These are phyloP conservation scores for Magnaporthiopsis incrustans DNA, from an alignment of 2,329 filamentous ascomycete species.

Conservation along the genomic window DNA sequence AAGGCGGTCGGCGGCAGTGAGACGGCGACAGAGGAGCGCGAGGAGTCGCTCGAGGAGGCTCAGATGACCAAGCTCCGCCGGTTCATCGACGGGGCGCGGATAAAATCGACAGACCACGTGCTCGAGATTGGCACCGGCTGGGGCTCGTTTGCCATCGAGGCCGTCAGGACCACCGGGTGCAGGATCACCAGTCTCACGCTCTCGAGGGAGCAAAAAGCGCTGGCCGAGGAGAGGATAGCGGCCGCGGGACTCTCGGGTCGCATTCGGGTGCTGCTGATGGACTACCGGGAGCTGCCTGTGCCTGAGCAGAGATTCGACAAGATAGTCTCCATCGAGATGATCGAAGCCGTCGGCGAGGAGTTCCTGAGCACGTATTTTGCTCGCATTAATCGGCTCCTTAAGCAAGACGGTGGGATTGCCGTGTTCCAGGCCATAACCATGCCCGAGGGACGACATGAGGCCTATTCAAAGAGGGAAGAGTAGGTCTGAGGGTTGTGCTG, in stretches of 20 bases:
- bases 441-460: slow-evolving; percentile 59
- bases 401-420: slow-evolving; percentile 56
- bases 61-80: slow-evolving; percentile 59
- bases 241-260: slow-evolving; percentile 50
- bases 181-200: slow-evolving; percentile 61
- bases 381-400: slow-evolving; percentile 55
- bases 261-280: slow-evolving; percentile 58
- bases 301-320: slow-evolving; percentile 55
- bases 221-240: slow-evolving; percentile 58
- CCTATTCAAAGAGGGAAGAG: slow-evolving; percentile 59
- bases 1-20: slow-evolving; percentile 20
- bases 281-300: slow-evolving; percentile 56
- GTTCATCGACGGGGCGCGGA: slow-evolving; percentile 56
- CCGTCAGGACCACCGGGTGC: slow-evolving; percentile 58
- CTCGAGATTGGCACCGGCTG: slow-evolving; percentile 70
- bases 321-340: slow-evolving; percentile 69
- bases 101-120: slow-evolving; percentile 59
- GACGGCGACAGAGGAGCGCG: slow-evolving; percentile 19
- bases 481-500: slow-evolving; percentile 20
- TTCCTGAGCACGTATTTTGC: slow-evolving; percentile 61
- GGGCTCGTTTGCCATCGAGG: slow-evolving; percentile 66
- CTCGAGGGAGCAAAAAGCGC: slow-evolving; percentile 58
- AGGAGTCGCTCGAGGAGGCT: slow-evolving; percentile 55
- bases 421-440: slow-evolving; percentile 74
- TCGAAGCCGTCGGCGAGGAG: slow-evolving; percentile 64